phyloP scores from a whole-genome alignment of 78 protist species.

The Cyanophora paradoxa region DNA sequence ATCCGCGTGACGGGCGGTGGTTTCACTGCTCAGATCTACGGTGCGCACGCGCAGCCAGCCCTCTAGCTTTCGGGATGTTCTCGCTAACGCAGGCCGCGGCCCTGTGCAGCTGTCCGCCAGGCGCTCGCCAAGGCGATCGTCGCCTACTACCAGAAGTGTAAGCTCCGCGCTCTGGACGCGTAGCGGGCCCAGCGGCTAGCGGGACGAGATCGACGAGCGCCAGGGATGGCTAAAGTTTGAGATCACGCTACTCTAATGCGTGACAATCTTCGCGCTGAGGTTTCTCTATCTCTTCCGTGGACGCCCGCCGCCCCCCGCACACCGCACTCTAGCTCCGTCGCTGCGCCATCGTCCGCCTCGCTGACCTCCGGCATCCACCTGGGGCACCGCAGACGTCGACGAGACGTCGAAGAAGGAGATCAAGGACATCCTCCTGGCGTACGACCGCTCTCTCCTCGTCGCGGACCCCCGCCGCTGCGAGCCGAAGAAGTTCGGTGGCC shows the following conservation, averaged over 20 bases:
- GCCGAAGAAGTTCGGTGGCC: constrained; percentile 99
- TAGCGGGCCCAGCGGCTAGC: too few species aligned
- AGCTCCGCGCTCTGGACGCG: background rate
- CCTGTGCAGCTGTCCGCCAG: constrained; percentile 95
- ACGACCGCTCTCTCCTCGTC: constrained; percentile 95
- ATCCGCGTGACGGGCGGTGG: constrained; percentile 99
- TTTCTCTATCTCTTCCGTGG: too few species aligned
- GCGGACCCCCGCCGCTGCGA: constrained; percentile 99
- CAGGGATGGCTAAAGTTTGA: too few species aligned
- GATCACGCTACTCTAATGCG: too few species aligned
- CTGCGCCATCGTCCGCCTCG: too few species aligned
- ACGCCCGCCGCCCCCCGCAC: too few species aligned
- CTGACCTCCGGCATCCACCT: too few species aligned
- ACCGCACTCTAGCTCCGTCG: too few species aligned
- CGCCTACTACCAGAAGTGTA: constrained; percentile 97
- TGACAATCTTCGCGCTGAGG: too few species aligned
- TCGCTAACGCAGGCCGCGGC: too few species aligned
- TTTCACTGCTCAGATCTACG: constrained; percentile 86
- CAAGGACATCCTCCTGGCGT: constrained; percentile 78
- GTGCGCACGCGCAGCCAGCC: background rate
- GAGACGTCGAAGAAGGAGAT: constrained; percentile 90
- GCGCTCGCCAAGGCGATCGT: constrained; percentile 95
- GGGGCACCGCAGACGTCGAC: constrained; percentile 78
- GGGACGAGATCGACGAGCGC: too few species aligned
- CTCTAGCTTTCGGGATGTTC: background rate